phyloP scores from a whole-genome alignment of 108 stramenopile species.

The Halocafeteria seosinensis region DNA sequence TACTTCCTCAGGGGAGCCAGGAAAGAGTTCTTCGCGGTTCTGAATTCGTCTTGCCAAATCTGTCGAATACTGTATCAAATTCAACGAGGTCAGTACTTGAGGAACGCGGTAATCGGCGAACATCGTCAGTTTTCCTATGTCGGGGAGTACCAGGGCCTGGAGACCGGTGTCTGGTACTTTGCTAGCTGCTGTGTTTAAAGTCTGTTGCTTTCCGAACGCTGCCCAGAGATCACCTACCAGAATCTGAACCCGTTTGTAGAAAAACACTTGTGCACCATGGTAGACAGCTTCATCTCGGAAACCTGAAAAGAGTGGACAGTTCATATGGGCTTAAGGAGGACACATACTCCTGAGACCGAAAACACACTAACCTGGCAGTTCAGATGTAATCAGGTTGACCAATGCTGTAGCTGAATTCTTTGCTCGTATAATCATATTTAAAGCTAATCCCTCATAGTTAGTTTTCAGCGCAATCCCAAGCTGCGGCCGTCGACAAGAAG shows the following conservation, averaged over 20 bases:
- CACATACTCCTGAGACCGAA: not conserved
- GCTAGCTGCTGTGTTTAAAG: not conserved
- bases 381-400: conserved; percentile 16
- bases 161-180: no score
- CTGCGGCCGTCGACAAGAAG: no score
- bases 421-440: not conserved
- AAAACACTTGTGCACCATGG: conserved; percentile 23
- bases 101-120: conserved; percentile 44
- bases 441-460: not conserved
- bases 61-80: conserved; percentile 3
- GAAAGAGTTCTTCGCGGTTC: not conserved
- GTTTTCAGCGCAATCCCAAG: not conserved
- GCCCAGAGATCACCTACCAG: conserved; percentile 35
- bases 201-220: conserved; percentile 19
- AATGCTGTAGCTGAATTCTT: conserved; percentile 18
- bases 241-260: conserved; percentile 45
- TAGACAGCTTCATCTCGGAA: conserved; percentile 34
- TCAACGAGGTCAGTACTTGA: conserved; percentile 5
- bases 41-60: not conserved
- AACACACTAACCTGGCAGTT: no score
- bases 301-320: conserved; percentile 17
- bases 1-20: conserved; percentile 9
- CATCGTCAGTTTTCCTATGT: conserved; percentile 34
- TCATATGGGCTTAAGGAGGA: not conserved
- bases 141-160: conserved; percentile 1